Evolutionary conservation across 1,284 basidiomycete genomes (phyloP), one percentile per base, ranked within the genome.

Genomic region (Bondarzewia mesenterica): DNA sequence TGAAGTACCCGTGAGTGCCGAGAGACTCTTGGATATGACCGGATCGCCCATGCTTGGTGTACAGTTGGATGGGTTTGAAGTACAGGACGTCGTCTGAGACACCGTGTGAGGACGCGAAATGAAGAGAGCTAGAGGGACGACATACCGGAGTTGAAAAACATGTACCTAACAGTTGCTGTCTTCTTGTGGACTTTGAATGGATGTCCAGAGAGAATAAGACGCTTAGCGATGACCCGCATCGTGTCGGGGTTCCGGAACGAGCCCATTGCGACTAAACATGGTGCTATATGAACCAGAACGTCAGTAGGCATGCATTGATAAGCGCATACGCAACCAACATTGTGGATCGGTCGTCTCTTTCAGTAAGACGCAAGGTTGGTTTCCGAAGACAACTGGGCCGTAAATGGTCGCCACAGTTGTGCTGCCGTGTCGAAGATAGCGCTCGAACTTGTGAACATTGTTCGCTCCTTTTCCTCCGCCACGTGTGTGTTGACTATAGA

Each of bases 1-100:
- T 99, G 76, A 92, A 94, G 69, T 98, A 97, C 10, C 95, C 96
- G 60, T 99, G 95, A 21, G 93, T 98, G 44, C 95, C 95, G n/a
- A 99, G 77, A 5, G 90, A 85, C 67, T 95, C 95, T 29, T 78
- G 80, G 60, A 94, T 93, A 63, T 98, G 93, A 1, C 95, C 95
- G n/a, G 77, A 80, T 14, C 91, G 77, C 2, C 96, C 96, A 52
- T 87, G 78, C 68, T 99, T 99, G 2, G 94, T 99, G 61, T 93
- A 78, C 50, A 99, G 70, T 60, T 95, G 90, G 50, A 98, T 84
- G 0, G 93, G 93, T 60, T 90, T 88, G 75, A 90, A 98, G 69
- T 96, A 99, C 42, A 82, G 75, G 50, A 98, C 81, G 64, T 99
- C 95, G 47, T 93, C 92, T 81, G 63, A 6, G 37, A 43, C 18